These are phyloP conservation scores for Puccinia sorghi DNA, from an alignment of 1,284 basidiomycete species.

Conservation along the genomic window DNA sequence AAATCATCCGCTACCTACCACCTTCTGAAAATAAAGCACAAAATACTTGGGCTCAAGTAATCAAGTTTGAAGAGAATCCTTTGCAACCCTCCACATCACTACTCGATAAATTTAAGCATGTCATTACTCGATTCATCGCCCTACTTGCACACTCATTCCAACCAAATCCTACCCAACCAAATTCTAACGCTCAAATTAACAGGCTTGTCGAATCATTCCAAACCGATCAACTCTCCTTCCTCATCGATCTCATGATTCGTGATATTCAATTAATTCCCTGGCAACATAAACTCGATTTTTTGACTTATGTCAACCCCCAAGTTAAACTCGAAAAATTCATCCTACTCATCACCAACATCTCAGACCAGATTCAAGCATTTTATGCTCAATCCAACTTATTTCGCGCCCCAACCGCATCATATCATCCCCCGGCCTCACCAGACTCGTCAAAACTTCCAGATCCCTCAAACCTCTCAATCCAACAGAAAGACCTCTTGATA, in stretches of 20 bases:
- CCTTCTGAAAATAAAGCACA: background rate
- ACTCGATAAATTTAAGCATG: background rate
- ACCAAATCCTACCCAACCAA: background rate
- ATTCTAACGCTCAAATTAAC: conserved; percentile 9
- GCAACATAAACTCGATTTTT: conserved; percentile 22
- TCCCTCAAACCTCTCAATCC: conserved; percentile 16
- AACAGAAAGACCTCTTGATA: conserved; percentile 34
- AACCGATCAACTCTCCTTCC: conserved; percentile 4
- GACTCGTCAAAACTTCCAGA: background rate
- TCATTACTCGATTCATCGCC: conserved; percentile 3
- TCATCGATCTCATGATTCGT: conserved; percentile 34
- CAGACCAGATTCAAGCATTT: conserved; percentile 20
- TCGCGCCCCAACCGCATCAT: background rate
- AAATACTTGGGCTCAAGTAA: background rate
- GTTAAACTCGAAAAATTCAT: conserved; percentile 27
- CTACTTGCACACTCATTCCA: conserved; percentile 1
- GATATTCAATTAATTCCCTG: conserved; percentile 12
- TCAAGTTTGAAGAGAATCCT: background rate
- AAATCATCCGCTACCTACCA: background rate
- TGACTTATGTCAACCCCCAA: conserved; percentile 21
- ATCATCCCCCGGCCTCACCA: background rate
- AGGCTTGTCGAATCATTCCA: conserved; percentile 15
- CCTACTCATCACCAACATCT: conserved; percentile 3
- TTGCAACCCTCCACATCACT: background rate
- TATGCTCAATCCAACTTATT: conserved; percentile 1